These are phyloP conservation scores for Arthrobotrys megalospora DNA, from an alignment of 2,329 filamentous ascomycete genomes.

Conservation along the genomic window DNA sequence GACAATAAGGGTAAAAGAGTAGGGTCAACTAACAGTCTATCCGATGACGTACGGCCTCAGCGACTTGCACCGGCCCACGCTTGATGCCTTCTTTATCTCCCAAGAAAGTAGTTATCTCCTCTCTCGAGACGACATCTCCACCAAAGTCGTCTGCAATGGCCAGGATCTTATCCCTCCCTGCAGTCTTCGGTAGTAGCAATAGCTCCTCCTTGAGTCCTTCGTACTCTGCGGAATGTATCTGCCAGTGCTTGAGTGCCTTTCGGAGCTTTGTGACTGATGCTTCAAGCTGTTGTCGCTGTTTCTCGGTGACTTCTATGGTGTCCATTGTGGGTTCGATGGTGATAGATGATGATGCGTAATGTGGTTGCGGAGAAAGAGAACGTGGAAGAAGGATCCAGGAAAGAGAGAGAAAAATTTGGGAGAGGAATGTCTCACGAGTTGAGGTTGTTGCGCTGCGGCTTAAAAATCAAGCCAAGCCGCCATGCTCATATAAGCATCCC, in stretches of 20 bases:
- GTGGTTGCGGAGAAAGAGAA: neutral
- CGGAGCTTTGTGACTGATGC: constrained; percentile 80
- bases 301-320: constrained; percentile 75
- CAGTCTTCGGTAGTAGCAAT: constrained; percentile 71
- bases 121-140: constrained; percentile 76
- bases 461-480: constrained; percentile 49
- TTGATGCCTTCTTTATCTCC: constrained; percentile 68
- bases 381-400: constrained; percentile 11
- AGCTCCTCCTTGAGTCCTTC: constrained; percentile 89
- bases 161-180: constrained; percentile 72
- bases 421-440: constrained; percentile 10
- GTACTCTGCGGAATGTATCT: constrained; percentile 91
- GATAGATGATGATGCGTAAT: constrained; percentile 70
- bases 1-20: neutral
- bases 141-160: constrained; percentile 74
- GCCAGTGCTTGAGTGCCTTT: constrained; percentile 87
- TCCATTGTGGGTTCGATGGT: constrained; percentile 34
- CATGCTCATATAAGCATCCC: constrained; percentile 2
- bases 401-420: constrained; percentile 30
- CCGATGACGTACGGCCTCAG: constrained; percentile 79
- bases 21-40: constrained; percentile 75
- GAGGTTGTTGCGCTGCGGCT: constrained; percentile 36
- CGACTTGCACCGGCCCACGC: constrained; percentile 75
- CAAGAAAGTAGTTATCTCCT: constrained; percentile 73
- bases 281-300: constrained; percentile 81